Conservation (phyloP, 2,329 filamentous ascomycete genomes). For the Cadophora sp. region DNA sequence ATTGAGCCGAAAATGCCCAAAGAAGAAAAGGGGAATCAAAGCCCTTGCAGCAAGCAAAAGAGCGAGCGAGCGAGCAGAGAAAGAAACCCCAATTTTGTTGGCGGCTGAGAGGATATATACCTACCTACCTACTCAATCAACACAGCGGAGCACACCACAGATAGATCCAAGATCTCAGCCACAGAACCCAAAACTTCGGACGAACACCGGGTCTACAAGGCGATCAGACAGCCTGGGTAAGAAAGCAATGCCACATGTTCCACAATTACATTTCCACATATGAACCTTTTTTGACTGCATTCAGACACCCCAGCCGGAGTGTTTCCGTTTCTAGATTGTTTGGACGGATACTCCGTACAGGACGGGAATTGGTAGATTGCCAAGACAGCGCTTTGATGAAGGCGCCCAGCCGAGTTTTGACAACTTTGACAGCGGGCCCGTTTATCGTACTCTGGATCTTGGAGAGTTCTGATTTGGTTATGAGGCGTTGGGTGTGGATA, state of each 20-base stretch:
- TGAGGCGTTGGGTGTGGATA: not conserved
- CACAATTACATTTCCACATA: not conserved
- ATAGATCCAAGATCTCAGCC: slow-evolving; percentile 1
- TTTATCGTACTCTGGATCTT: not conserved
- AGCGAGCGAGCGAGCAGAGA: slow-evolving; percentile 5
- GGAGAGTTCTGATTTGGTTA: not conserved
- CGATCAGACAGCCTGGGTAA: not conserved
- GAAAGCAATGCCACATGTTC: not conserved
- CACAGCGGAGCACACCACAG: not conserved
- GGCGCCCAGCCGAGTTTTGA: too few relatives aligned
- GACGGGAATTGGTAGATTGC: not conserved
- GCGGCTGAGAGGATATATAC: slow-evolving; percentile 1
- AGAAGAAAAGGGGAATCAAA: slow-evolving; percentile 1
- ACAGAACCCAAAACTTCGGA: not conserved
- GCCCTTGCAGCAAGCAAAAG: slow-evolving; percentile 6
- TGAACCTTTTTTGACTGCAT: not conserved
- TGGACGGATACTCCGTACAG: not conserved
- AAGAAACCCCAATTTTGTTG: not conserved
- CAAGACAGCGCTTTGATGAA: not conserved
- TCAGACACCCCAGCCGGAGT: not conserved
- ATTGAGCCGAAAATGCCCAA: not conserved
- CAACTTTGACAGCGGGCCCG: not conserved
- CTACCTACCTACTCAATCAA: not conserved
- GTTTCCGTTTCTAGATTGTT: not conserved
- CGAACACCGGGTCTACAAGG: not conserved